A percentile compares a stretch with the other conserved stretches of the same genome.
phyloP scores from a whole-genome alignment of 2,329 filamentous ascomycete species.

The Aureobasidium leucospermi region DNA sequence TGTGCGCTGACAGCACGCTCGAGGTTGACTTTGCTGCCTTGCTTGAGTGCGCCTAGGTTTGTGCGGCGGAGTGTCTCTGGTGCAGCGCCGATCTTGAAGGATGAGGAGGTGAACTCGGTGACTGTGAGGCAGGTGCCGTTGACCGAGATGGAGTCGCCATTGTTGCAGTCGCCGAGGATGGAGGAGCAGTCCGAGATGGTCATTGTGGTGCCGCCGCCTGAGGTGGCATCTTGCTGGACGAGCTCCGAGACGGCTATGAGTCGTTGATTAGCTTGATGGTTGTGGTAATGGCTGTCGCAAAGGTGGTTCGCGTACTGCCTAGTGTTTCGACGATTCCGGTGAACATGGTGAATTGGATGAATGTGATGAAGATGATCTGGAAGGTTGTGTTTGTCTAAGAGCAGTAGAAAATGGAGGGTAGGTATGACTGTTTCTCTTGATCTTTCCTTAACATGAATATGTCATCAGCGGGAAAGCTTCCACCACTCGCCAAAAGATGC shows the following conservation, averaged over 20 bases:
- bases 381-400: neutral
- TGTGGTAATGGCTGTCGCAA: neutral
- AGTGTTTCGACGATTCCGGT: constrained; percentile 90
- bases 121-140: constrained; percentile 97
- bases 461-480: neutral
- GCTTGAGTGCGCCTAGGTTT: constrained; percentile 70
- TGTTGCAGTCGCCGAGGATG: constrained; percentile 75
- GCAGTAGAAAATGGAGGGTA: neutral
- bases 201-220: constrained; percentile 75
- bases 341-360: constrained; percentile 60
- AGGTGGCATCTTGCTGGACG: constrained; percentile 68
- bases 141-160: constrained; percentile 89
- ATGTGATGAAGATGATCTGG: neutral
- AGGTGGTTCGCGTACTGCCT: constrained; percentile 59
- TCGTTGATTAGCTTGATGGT: constrained; percentile 24
- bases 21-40: constrained; percentile 71
- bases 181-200: constrained; percentile 68
- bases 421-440: neutral
- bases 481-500: constrained; percentile 2
- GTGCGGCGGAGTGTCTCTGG: constrained; percentile 94
- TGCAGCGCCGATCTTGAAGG: constrained; percentile 87
- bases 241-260: constrained; percentile 71
- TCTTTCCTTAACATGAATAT: neutral
- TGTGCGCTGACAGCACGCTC: constrained; percentile 86
- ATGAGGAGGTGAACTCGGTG: constrained; percentile 55